Percentiles rank a stretch among this genome's conserved stretches.
These are phyloP conservation scores for Microdochium trichocladiopsis DNA, from an alignment of 2,329 filamentous ascomycete genomes.

Conservation along the genomic window DNA sequence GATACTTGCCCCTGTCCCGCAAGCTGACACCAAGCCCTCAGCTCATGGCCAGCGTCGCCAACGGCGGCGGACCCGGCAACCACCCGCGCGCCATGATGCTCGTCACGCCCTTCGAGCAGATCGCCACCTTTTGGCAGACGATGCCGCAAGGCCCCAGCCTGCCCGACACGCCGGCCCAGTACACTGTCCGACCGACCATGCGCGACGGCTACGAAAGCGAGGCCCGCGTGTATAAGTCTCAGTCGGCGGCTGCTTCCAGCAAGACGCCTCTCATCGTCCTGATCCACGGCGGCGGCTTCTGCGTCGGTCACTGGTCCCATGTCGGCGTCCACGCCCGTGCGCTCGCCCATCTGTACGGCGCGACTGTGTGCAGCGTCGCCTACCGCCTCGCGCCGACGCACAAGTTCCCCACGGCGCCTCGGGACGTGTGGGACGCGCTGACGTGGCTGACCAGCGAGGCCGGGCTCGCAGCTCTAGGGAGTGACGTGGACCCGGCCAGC, in stretches of 20 bases:
- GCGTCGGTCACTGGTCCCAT: slow-evolving; percentile 22
- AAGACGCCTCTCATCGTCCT: slow-evolving; percentile 20
- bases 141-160: neutral
- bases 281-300: slow-evolving; percentile 26
- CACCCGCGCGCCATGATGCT: neutral
- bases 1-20: neutral
- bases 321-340: slow-evolving; percentile 21
- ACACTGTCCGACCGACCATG: slow-evolving; percentile 7
- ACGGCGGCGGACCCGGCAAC: neutral
- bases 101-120: neutral
- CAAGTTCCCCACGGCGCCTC: slow-evolving; percentile 32
- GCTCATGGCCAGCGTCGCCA: neutral
- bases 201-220: slow-evolving; percentile 22
- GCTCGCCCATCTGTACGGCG: slow-evolving; percentile 22
- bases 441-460: slow-evolving; percentile 34
- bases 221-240: slow-evolving; percentile 22
- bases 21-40: neutral
- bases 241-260: neutral
- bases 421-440: slow-evolving; percentile 37
- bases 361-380: slow-evolving; percentile 29
- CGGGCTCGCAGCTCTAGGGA: slow-evolving; percentile 16
- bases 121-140: neutral
- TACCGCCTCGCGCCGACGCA: slow-evolving; percentile 35
- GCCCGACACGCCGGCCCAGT: neutral
- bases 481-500: slow-evolving; percentile 23